These are phyloP conservation scores for Colletotrichum navitas DNA, from an alignment of 2,329 filamentous ascomycete genomes.

Conservation along the genomic window DNA sequence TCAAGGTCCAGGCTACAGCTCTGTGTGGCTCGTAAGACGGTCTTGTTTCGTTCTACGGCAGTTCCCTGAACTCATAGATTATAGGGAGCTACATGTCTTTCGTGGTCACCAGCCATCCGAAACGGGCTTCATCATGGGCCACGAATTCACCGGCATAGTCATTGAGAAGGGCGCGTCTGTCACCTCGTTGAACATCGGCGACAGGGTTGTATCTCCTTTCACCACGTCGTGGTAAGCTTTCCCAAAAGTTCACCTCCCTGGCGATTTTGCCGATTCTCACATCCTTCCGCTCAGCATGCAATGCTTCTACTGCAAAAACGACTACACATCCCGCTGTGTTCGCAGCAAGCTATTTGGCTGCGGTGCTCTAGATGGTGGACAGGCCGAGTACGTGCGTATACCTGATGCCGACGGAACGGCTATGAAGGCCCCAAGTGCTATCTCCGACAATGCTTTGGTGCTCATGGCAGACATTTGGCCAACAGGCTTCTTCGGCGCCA, in stretches of 20 bases:
- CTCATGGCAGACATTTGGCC: slow-evolving; percentile 96
- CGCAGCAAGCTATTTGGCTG: slow-evolving; percentile 79
- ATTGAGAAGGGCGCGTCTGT: slow-evolving; percentile 76
- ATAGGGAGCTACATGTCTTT: slow-evolving; percentile 86
- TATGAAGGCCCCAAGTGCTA: slow-evolving; percentile 75
- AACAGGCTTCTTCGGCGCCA: slow-evolving; percentile 85
- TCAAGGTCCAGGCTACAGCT: slow-evolving; percentile 86
- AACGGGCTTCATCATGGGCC: slow-evolving; percentile 78
- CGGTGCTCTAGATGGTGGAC: slow-evolving; percentile 77
- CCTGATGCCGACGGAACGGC: slow-evolving; percentile 85
- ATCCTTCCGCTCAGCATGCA: slow-evolving; percentile 61
- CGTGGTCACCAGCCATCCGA: slow-evolving; percentile 81
- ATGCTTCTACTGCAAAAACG: slow-evolving; percentile 88
- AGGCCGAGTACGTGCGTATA: slow-evolving; percentile 86
- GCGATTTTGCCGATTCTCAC: slow-evolving; percentile 19
- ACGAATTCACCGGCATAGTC: slow-evolving; percentile 87
- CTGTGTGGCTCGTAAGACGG: slow-evolving; percentile 83
- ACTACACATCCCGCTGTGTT: slow-evolving; percentile 82
- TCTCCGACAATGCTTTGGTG: slow-evolving; percentile 80
- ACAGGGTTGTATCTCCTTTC: slow-evolving; percentile 86
- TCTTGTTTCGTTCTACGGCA: slow-evolving; percentile 42
- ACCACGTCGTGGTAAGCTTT: slow-evolving; percentile 78
- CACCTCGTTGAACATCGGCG: slow-evolving; percentile 77
- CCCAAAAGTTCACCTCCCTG: background rate
- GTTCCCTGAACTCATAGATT: slow-evolving; percentile 24